A percentile compares a stretch with the other conserved stretches of the same genome.
phyloP scores from a whole-genome alignment of 306 rosid species.

The Spatholobus suberectus region DNA sequence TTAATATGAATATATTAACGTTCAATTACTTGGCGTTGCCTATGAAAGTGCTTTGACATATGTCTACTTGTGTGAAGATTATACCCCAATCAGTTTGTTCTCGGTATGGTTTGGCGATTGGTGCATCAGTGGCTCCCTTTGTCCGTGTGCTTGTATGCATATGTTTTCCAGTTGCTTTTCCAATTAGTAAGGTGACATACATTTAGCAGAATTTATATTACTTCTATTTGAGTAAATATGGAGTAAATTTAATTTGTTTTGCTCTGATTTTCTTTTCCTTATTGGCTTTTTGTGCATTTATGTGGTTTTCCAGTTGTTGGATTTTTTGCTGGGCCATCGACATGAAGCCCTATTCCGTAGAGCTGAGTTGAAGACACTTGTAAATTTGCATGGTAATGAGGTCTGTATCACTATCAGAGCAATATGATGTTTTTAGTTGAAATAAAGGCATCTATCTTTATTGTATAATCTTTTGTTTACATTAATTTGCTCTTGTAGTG shows the following conservation, averaged over 20 bases:
- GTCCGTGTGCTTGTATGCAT: conserved; percentile 58
- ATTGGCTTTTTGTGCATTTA: conserved; percentile 31
- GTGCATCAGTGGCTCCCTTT: conserved; percentile 56
- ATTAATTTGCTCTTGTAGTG: background rate
- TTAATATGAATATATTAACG: conserved; percentile 24
- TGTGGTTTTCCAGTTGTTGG: conserved; percentile 75
- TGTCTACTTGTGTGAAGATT: conserved; percentile 55
- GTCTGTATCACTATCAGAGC: conserved; percentile 57
- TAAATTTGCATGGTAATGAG: conserved; percentile 93
- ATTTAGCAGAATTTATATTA: background rate
- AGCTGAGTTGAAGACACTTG: conserved; percentile 95
- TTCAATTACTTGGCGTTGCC: background rate
- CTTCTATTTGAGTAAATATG: conserved; percentile 20
- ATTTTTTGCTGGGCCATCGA: conserved; percentile 81
- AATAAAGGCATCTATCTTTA: conserved; percentile 5
- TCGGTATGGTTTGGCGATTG: conserved; percentile 57
- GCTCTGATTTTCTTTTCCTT: conserved; percentile 2
- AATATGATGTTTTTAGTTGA: background rate
- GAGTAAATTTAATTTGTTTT: conserved; percentile 6
- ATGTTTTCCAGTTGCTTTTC: conserved; percentile 55
- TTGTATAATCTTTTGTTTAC: background rate
- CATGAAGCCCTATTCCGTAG: conserved; percentile 90
- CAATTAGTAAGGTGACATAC: conserved; percentile 55
- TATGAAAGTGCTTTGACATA: conserved; percentile 42
- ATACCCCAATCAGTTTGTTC: conserved; percentile 61